Evolutionary conservation across 495 filamentous ascomycete species (phyloP), one percentile per base, ranked within the genome.

Genomic region (Evansstolkia leycettana): DNA sequence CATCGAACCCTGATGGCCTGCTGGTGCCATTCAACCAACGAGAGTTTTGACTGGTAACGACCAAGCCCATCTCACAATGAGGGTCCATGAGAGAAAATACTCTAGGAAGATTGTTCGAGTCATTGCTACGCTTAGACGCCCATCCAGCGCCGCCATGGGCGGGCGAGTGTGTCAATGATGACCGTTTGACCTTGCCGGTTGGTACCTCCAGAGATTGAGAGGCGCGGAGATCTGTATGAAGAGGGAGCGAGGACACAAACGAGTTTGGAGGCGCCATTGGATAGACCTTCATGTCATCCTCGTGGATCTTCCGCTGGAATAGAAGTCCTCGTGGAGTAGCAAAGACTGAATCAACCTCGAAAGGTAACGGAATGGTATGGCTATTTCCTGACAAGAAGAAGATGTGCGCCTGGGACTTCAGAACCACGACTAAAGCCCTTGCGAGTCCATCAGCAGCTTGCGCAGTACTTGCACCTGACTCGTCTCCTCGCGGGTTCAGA

Each of bases 361-460:
- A 96, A 10, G 90, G 87, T 39, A 99, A 71, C 54, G 92, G 82
- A 37, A 96, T 74, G 38, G 92, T 75, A 70, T 96, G 85, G 55
- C 75, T 93, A 16, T 82, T 74, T 3, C 87, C 87, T 12, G 79
- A 69, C n/a, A 94, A 72, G 52, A 89, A 93, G 65, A 82, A 92
- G 46, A 96, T 74, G 49, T 94, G 90, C 16, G 84, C 87, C 50
- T 95, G 89, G 3, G 83, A 82, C 54, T 87, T 90, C 39, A 99
- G 72, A 43, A 95, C 80, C 26, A 96, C 79, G 5, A 96, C 86
- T 33, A 99, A 60, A 17, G 90, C 80, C 70, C 53, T 76, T 60
- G 45, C 77, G 50, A 27, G 41, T 31, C 34, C 46, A 28, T 48
- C 40, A 12, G 42, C 33, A 13, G 45, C 36, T 31, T 35, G 38